Base-by-base conservation (phyloP, 169 alveolate species). In the Plasmodium coatneyi region DNA sequence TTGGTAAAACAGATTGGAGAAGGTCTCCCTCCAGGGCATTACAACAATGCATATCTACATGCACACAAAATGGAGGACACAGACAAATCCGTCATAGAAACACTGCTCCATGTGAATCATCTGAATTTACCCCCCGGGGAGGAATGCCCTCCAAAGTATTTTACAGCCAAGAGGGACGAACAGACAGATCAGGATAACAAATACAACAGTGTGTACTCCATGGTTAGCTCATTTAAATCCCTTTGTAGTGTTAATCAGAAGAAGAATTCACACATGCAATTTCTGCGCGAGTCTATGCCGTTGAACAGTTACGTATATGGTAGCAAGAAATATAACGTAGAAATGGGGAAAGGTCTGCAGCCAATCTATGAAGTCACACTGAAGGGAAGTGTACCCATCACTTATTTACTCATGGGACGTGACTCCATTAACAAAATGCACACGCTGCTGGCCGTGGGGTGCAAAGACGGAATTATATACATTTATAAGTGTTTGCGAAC, bases 391-490 rank as follows among this genome's bases (percentile, higher is more conserved):
- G 76, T 43, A 2, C 90, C 94, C 14, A 80, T 89, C 43, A 97
- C 98, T 3, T 97, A 97, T 82, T 66, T 97, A 46, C 96, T 96
- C 41, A 95, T 97, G n/a, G 95, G 98, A 5, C 97, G 97, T 14
- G 98, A 97, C 92, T 91, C 93, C 25, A 86, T 97, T 4, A 92
- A 95, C 52, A 97, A 96, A 80, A 82, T 92, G 54, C 95, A 95
- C 92, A 92, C 96, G 1, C 79, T 97, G 93, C 92, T 97, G 39
- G 97, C 98, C n/a, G 98, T 96, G 34, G 98, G 98, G 5, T 95
- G 98, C 32, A 95, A 97, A 60, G 97, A 96, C 39, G 98, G 98
- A 2, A 25, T 95, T 10, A 96, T 97, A 9, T 96, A 96, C 56
- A 80, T 96, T 25, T 96, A 95, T 80, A 96, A 95, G 80, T 92